These are phyloP conservation scores for Prillingera fragicola DNA, from an alignment of 1,284 basidiomycete species.

Conservation along the genomic window DNA sequence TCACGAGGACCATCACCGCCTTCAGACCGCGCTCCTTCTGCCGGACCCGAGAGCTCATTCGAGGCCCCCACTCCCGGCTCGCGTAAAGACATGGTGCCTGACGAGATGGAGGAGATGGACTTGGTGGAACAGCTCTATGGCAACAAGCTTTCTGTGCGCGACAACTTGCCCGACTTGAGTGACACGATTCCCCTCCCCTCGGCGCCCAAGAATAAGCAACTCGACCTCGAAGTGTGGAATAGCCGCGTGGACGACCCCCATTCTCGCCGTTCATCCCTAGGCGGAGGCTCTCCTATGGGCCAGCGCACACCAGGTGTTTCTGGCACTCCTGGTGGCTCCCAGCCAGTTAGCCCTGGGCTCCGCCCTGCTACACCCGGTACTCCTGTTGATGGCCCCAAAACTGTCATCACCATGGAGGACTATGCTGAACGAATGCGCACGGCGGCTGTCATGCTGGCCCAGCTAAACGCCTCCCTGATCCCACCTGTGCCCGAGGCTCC, in stretches of 20 bases:
- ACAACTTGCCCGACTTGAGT: constrained; percentile 64
- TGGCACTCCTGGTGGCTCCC: constrained; percentile 12
- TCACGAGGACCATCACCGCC: background rate
- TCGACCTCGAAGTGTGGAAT: constrained; percentile 74
- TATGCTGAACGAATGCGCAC: constrained; percentile 98
- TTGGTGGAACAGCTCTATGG: constrained; percentile 91
- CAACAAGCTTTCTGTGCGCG: constrained; percentile 63
- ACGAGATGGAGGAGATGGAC: constrained; percentile 80
- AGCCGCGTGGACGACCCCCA: constrained; percentile 16
- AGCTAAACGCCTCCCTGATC: constrained; percentile 78
- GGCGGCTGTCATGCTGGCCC: constrained; percentile 96
- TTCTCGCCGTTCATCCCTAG: constrained; percentile 24
- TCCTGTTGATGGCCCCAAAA: constrained; percentile 21
- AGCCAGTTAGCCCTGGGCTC: background rate
- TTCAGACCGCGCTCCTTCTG: background rate
- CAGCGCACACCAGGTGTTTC: constrained; percentile 10
- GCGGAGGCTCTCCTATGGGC: no score
- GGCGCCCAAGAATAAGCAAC: constrained; percentile 78
- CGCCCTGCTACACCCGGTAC: constrained; percentile 5
- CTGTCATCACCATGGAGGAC: constrained; percentile 66
- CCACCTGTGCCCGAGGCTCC: constrained; percentile 48
- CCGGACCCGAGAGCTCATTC: background rate
- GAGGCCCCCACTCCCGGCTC: background rate
- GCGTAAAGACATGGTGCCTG: constrained; percentile 23
- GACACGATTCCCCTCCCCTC: constrained; percentile 72